phyloP scores from a whole-genome alignment of 1,139 yeast species.

The Pichia terricola region DNA sequence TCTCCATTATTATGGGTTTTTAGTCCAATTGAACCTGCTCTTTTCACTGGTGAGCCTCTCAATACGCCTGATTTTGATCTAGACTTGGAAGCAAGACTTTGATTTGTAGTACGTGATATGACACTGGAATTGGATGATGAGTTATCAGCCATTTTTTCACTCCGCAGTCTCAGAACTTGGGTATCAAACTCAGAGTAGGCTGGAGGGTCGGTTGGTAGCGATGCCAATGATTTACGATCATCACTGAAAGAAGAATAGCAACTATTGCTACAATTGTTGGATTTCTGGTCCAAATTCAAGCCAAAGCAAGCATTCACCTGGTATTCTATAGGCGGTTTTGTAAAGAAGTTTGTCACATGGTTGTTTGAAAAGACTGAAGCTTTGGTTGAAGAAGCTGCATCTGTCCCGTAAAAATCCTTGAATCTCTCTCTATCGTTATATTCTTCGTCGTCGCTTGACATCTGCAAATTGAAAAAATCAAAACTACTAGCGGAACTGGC shows the following conservation, averaged over 20 bases:
- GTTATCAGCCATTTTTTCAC: neutral
- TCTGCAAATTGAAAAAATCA: slow-evolving; percentile 6
- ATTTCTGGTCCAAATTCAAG: too few species aligned
- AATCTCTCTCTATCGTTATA: slow-evolving; percentile 6
- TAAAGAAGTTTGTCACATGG: too few species aligned
- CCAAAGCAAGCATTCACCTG: too few species aligned
- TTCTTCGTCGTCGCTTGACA: slow-evolving; percentile 10
- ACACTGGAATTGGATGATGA: neutral
- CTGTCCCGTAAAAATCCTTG: slow-evolving; percentile 5
- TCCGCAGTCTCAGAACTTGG: neutral
- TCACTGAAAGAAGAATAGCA: too few species aligned
- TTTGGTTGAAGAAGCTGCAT: neutral
- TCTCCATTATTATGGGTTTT: slow-evolving; percentile 5
- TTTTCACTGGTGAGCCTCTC: neutral
- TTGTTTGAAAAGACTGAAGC: too few species aligned
- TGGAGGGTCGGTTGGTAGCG: slow-evolving; percentile 5
- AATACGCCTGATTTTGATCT: neutral
- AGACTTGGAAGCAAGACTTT: neutral
- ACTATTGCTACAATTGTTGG: too few species aligned
- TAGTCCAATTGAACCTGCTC: slow-evolving; percentile 3
- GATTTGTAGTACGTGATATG: neutral
- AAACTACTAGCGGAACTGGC: neutral
- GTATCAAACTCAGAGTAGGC: slow-evolving; percentile 7
- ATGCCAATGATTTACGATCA: neutral
- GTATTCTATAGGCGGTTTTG: too few species aligned